These are phyloP conservation scores for Penicilliopsis zonata DNA, from an alignment of 495 filamentous ascomycete species.

Conservation along the genomic window DNA sequence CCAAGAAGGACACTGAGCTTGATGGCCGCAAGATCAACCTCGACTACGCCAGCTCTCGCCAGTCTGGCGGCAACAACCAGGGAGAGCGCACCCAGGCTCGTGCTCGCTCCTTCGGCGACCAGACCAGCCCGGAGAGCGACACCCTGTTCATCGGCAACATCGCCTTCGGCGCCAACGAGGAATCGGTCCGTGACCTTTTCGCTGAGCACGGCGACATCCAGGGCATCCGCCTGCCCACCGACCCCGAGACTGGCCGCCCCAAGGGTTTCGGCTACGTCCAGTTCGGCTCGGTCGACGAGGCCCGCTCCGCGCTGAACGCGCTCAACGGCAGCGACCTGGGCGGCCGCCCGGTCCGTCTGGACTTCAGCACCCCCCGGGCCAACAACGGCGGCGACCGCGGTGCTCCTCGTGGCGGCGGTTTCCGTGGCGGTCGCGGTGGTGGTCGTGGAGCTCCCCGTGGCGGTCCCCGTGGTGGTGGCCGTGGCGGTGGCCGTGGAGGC, in stretches of 20 bases:
- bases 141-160: slow-evolving; percentile 94
- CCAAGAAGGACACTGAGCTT: slow-evolving; percentile 67
- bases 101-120: slow-evolving; percentile 67
- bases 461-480: slow-evolving; percentile 40
- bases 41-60: slow-evolving; percentile 71
- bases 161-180: slow-evolving; percentile 71
- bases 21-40: slow-evolving; percentile 82
- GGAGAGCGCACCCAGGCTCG: slow-evolving; percentile 53
- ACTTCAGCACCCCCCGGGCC: slow-evolving; percentile 73
- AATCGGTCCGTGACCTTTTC: slow-evolving; percentile 64
- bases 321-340: slow-evolving; percentile 65
- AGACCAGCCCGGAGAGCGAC: slow-evolving; percentile 61
- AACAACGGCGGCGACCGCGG: slow-evolving; percentile 42
- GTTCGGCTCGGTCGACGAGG: slow-evolving; percentile 75
- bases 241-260: slow-evolving; percentile 69
- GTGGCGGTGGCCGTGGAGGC: slow-evolving; percentile 32
- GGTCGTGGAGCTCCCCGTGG: slow-evolving; percentile 42
- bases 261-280: slow-evolving; percentile 96
- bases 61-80: slow-evolving; percentile 34
- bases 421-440: slow-evolving; percentile 37
- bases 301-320: slow-evolving; percentile 60
- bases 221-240: slow-evolving; percentile 81
- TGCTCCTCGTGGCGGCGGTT: slow-evolving; percentile 33
- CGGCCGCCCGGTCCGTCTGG: slow-evolving; percentile 74
- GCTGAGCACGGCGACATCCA: slow-evolving; percentile 55